Evolutionary conservation across 108 stramenopile species (phyloP).

Genomic region (Skeletonema menzelii): DNA sequence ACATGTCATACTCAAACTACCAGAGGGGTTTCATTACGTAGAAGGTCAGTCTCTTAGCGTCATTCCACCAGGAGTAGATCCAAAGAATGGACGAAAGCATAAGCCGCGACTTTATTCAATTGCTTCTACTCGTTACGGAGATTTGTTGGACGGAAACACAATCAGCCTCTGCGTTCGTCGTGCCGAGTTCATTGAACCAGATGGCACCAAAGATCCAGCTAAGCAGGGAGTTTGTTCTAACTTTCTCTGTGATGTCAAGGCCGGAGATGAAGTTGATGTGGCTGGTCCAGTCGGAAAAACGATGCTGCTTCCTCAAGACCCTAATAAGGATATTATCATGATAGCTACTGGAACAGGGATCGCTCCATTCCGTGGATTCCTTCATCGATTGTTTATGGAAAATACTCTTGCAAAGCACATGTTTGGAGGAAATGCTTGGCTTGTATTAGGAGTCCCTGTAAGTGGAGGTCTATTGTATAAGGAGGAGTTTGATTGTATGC

Average conservation of each 20-base stretch:
- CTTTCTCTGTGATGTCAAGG: slow-evolving; percentile 68
- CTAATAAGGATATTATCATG: slow-evolving; percentile 80
- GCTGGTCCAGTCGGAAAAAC: slow-evolving; percentile 90
- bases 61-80: slow-evolving; percentile 72
- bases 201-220: slow-evolving; percentile 53
- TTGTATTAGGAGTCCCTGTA: slow-evolving; percentile 82
- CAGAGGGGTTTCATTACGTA: slow-evolving; percentile 82
- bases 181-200: slow-evolving; percentile 78
- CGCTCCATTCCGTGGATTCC: slow-evolving; percentile 85
- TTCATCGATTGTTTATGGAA: slow-evolving; percentile 86
- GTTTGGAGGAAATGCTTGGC: slow-evolving; percentile 73
- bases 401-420: slow-evolving; percentile 80
- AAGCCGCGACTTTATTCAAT: slow-evolving; percentile 88
- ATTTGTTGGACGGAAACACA: slow-evolving; percentile 74
- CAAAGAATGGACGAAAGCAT: slow-evolving; percentile 55
- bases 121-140: slow-evolving; percentile 87
- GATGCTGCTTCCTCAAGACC: slow-evolving; percentile 81
- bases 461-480: slow-evolving; percentile 79
- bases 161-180: slow-evolving; percentile 86
- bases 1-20: slow-evolving; percentile 71
- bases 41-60: slow-evolving; percentile 87
- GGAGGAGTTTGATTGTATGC: slow-evolving; percentile 77
- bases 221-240: slow-evolving; percentile 81
- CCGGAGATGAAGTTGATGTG: slow-evolving; percentile 64
- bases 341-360: slow-evolving; percentile 91